A percentile compares a stretch with the other conserved stretches of the same genome.
Conservation (phyloP, 2,329 filamentous ascomycete genomes). For the Exophiala sp. region DNA sequence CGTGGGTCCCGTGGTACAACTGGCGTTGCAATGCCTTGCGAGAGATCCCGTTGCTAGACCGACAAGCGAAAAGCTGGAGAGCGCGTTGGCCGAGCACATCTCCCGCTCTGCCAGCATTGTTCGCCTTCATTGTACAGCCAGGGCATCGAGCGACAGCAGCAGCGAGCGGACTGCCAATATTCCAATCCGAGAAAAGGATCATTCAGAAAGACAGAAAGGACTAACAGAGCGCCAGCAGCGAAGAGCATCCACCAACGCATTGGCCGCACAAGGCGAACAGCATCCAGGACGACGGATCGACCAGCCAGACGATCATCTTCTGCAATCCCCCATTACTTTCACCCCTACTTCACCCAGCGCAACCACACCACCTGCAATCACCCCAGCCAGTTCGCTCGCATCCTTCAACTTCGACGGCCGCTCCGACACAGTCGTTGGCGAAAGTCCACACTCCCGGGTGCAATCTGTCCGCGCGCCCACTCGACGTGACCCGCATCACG, state of each 20-base stretch:
- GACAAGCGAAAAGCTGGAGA: conserved; percentile 33
- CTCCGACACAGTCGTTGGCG: conserved; percentile 17
- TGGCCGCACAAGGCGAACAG: not conserved
- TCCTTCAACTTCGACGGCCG: conserved; percentile 22
- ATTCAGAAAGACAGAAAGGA: not conserved
- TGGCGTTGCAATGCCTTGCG: conserved; percentile 38
- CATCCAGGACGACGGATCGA: not conserved
- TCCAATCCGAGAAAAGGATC: conserved; percentile 1
- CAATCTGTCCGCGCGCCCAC: conserved; percentile 7
- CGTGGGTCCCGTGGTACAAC: conserved; percentile 37
- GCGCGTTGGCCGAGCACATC: conserved; percentile 28
- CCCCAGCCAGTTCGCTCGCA: conserved; percentile 16
- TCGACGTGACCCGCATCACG: conserved; percentile 4
- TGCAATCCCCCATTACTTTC: conserved; percentile 5
- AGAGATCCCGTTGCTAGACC: conserved; percentile 34
- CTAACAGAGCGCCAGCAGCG: conserved; percentile 7
- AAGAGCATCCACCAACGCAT: not conserved
- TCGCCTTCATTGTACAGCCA: conserved; percentile 21
- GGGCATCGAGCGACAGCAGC: conserved; percentile 1
- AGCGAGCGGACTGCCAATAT: not conserved
- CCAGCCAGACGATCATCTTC: not conserved
- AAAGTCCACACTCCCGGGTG: conserved; percentile 18
- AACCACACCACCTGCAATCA: conserved; percentile 12
- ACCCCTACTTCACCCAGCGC: conserved; percentile 2
- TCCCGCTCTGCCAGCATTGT: conserved; percentile 38